These are phyloP conservation scores for Erodium moschatum DNA, from an alignment of 441 rosid species.

Conservation along the genomic window DNA sequence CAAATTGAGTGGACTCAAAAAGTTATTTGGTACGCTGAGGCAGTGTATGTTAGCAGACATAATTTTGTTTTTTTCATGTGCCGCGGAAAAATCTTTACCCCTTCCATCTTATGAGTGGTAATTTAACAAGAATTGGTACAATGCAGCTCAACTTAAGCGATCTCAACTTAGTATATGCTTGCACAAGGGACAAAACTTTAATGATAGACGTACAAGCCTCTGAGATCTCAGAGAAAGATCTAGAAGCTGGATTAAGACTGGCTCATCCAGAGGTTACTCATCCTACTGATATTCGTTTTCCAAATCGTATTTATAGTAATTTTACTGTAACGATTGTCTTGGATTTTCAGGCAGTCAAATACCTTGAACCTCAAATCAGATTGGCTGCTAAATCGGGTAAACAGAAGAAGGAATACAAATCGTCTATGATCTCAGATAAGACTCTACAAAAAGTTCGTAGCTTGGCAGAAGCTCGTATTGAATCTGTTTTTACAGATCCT, in stretches of 20 bases:
- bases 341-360: slow-evolving; percentile 69
- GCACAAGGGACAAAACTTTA: slow-evolving; percentile 85
- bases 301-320: background rate
- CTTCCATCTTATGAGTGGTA: slow-evolving; percentile 17
- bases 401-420: slow-evolving; percentile 75
- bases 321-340: slow-evolving; percentile 19
- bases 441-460: slow-evolving; percentile 56
- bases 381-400: slow-evolving; percentile 88
- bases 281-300: slow-evolving; percentile 11
- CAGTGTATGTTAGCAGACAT: background rate
- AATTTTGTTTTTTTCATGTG: background rate
- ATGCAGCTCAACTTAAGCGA: slow-evolving; percentile 87
- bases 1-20: slow-evolving; percentile 2
- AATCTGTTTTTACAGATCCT: slow-evolving; percentile 74
- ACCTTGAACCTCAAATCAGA: slow-evolving; percentile 78
- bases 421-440: slow-evolving; percentile 67
- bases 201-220: slow-evolving; percentile 94
- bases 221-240: slow-evolving; percentile 79
- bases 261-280: slow-evolving; percentile 81
- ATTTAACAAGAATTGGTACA: slow-evolving; percentile 10
- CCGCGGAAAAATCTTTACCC: background rate
- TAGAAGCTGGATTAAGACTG: slow-evolving; percentile 75
- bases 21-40: slow-evolving; percentile 3
- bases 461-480: slow-evolving; percentile 60
- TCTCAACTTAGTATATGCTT: slow-evolving; percentile 85